phyloP scores from a whole-genome alignment of 2,329 filamentous ascomycete species.

The Fusarium equiseti region DNA sequence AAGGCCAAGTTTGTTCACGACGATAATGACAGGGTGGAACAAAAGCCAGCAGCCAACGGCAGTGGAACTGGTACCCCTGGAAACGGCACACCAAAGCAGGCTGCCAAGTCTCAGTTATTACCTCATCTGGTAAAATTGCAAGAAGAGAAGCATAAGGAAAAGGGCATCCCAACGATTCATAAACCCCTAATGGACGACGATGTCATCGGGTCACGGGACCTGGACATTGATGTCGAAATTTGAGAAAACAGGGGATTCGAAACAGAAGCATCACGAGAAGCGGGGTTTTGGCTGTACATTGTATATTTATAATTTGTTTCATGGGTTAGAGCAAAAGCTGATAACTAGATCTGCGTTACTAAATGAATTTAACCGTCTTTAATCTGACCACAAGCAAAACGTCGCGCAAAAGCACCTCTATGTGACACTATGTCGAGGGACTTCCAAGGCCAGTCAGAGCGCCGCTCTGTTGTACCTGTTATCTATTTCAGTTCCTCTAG shows the following conservation, averaged over 20 bases:
- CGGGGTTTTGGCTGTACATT: slow-evolving; percentile 5
- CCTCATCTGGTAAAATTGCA: slow-evolving; percentile 67
- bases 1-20: slow-evolving; percentile 77
- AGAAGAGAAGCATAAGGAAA: slow-evolving; percentile 66
- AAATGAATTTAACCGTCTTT: slow-evolving; percentile 12
- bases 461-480: background rate
- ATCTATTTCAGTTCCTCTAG: background rate
- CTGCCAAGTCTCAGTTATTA: slow-evolving; percentile 58
- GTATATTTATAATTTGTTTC: background rate
- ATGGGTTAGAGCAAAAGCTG: slow-evolving; percentile 25
- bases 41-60: slow-evolving; percentile 62
- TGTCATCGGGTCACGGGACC: slow-evolving; percentile 87
- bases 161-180: slow-evolving; percentile 76
- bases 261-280: slow-evolving; percentile 20
- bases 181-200: slow-evolving; percentile 90
- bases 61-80: slow-evolving; percentile 65
- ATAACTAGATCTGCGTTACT: slow-evolving; percentile 6
- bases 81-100: slow-evolving; percentile 64
- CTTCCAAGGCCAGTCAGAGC: background rate
- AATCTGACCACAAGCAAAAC: background rate
- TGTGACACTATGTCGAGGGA: background rate
- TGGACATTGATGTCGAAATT: slow-evolving; percentile 93
- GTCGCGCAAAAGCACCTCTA: background rate
- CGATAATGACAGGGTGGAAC: slow-evolving; percentile 63
- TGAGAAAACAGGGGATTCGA: slow-evolving; percentile 52